Evolutionary conservation across 768 basidiomycete species (phyloP).

Genomic region (Xerocomellus intermedius): DNA sequence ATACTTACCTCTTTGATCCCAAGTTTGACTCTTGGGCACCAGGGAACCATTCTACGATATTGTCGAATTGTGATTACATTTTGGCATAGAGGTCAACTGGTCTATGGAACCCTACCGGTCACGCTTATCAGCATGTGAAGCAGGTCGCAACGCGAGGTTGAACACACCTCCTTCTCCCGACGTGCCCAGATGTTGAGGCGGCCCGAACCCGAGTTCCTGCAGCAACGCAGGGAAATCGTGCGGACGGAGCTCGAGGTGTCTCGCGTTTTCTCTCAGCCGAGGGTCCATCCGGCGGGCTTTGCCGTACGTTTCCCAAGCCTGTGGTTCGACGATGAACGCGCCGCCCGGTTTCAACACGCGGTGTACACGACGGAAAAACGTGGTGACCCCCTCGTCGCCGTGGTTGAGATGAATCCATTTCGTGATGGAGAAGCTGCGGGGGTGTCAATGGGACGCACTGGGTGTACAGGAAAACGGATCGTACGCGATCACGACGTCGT

Average conservation of each 20-base stretch:
- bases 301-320: conserved; percentile 80
- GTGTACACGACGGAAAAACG: conserved; percentile 66
- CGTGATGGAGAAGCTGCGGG: conserved; percentile 61
- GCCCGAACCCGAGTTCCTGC: conserved; percentile 59
- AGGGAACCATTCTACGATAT: not conserved
- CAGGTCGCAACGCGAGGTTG: too few relatives aligned
- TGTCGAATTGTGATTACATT: conserved; percentile 8
- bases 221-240: conserved; percentile 59
- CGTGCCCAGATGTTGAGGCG: conserved; percentile 46
- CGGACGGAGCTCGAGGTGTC: conserved; percentile 56
- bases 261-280: conserved; percentile 61
- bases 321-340: conserved; percentile 76
- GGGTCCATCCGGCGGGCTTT: conserved; percentile 72
- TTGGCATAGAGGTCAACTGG: conserved; percentile 65
- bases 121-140: conserved; percentile 1
- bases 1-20: conserved; percentile 31
- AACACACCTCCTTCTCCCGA: conserved; percentile 64
- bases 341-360: conserved; percentile 60
- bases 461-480: conserved; percentile 16
- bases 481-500: conserved; percentile 81
- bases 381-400: conserved; percentile 68
- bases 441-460: not conserved
- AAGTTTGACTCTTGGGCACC: conserved; percentile 36
- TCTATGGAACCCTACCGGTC: conserved; percentile 19
- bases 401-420: conserved; percentile 92